Base-by-base conservation (phyloP, 163 green algal genomes). In the Chlamydomonas reinhardtii region DNA sequence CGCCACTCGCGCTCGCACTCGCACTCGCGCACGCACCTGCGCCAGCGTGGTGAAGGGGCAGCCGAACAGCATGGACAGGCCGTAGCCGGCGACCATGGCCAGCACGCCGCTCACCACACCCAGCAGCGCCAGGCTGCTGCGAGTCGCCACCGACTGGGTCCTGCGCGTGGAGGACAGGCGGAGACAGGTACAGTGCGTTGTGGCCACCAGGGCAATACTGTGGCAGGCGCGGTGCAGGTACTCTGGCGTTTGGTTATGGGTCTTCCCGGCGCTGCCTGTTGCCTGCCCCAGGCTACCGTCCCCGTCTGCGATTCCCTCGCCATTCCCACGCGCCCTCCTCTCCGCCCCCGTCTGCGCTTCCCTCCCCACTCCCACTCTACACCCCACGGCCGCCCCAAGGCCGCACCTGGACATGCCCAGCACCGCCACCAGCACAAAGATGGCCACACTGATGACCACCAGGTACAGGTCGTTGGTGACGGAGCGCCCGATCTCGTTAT, bases 41-140 rank as follows among this genome's bases (percentile, higher is more conserved):
- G 56, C 54, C 43, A 91, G 64, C 1, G 74, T 80, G n/a, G 76
- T 91, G 75, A 91, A 91, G 52, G 82, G 75, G 37, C 84, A 71
- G 27, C 69, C 69, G 29, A 91, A 76, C 20, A 76, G 19, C 72
- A 91, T 66, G 32, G 87, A 68, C 52, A 91, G 56, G 52, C 87
- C 87, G 71, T 89, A 91, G 35, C 80, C 80, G 9, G 82, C 87
- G 8, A 68, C 69, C 35, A 89, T 87, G 52, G 82, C 79, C 34
- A 91, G 68, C 24, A 80, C 56, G 12, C 77, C 32, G 34, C 29
- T 64, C 19, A 88, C 24, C 74, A 89, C 56, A 27, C 86, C 86
- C 68, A 83, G 73, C 71, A 90, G 48, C 39, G 86, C 86, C 35
- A 90, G 79, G 37, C 32, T 61, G 70, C 61, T 73, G 65, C 77